These are phyloP conservation scores for Pseudogymnoascus sp. DNA, from an alignment of 2,329 filamentous ascomycete genomes.

Conservation along the genomic window DNA sequence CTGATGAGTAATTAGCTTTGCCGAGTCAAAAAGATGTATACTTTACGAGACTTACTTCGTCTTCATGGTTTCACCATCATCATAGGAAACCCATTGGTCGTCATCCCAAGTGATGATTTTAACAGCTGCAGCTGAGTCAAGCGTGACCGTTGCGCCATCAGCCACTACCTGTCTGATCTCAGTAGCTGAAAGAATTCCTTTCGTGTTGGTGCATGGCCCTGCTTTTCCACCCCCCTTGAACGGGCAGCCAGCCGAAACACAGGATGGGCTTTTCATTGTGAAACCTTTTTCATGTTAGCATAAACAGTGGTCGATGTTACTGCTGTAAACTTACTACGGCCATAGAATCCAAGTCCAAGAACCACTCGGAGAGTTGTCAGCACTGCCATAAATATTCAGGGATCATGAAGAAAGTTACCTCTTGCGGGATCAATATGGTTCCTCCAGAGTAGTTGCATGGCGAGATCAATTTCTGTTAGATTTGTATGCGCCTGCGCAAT, in stretches of 20 bases:
- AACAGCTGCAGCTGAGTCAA: constrained; percentile 27
- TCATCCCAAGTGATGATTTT: constrained; percentile 30
- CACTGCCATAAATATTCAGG: neutral
- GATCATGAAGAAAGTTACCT: constrained; percentile 36
- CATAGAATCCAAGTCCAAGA: constrained; percentile 34
- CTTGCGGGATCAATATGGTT: constrained; percentile 35
- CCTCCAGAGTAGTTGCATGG: constrained; percentile 40
- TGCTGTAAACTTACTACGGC: constrained; percentile 17
- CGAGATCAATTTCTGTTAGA: constrained; percentile 37
- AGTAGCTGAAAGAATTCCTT: constrained; percentile 18
- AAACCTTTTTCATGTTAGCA: constrained; percentile 13
- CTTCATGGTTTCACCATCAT: constrained; percentile 11
- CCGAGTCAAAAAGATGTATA: neutral
- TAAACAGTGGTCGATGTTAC: neutral
- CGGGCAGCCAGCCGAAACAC: constrained; percentile 19
- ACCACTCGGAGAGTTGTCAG: neutral
- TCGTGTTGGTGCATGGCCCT: constrained; percentile 22
- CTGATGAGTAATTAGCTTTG: neutral
- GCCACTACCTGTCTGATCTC: constrained; percentile 14
- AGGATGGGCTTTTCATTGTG: constrained; percentile 17
- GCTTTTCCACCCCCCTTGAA: constrained; percentile 17
- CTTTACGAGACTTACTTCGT: neutral
- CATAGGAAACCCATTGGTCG: constrained; percentile 32
- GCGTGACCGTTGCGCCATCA: constrained; percentile 18
- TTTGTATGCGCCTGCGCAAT: constrained; percentile 38